Evolutionary conservation across 805 yeast species (phyloP).

Genomic region (Candida vaughaniae): DNA sequence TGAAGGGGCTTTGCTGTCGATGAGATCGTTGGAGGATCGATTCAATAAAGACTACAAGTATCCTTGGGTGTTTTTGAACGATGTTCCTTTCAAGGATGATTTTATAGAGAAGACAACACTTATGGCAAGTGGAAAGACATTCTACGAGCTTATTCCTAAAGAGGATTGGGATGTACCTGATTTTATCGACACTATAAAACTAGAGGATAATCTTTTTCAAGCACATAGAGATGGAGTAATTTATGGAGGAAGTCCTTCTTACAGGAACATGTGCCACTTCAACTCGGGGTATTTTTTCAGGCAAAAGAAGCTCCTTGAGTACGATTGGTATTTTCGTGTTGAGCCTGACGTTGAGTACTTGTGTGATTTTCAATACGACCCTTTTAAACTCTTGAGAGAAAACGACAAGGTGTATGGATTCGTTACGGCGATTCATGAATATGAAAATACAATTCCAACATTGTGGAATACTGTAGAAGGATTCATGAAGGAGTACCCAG

Average conservation of each 20-base stretch:
- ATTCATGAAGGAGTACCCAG: slow-evolving; percentile 46
- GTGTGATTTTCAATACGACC: slow-evolving; percentile 59
- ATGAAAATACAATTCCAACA: slow-evolving; percentile 51
- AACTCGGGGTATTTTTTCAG: slow-evolving; percentile 63
- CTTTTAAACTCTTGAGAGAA: slow-evolving; percentile 42
- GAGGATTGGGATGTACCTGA: slow-evolving; percentile 42
- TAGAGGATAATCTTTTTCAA: slow-evolving; percentile 23
- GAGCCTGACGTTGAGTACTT: slow-evolving; percentile 57
- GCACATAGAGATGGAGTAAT: slow-evolving; percentile 26
- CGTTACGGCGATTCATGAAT: slow-evolving; percentile 49
- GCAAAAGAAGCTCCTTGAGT: slow-evolving; percentile 42
- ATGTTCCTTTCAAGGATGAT: slow-evolving; percentile 40
- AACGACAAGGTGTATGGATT: slow-evolving; percentile 51
- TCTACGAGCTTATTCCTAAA: slow-evolving; percentile 39
- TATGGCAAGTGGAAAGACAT: slow-evolving; percentile 44
- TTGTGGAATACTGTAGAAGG: slow-evolving; percentile 49
- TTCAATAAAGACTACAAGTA: slow-evolving; percentile 39
- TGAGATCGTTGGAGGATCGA: slow-evolving; percentile 44
- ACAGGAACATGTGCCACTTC: slow-evolving; percentile 71
- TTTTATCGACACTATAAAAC: slow-evolving; percentile 28
- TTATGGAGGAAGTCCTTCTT: slow-evolving; percentile 50
- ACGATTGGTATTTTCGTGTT: slow-evolving; percentile 60
- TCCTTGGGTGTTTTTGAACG: slow-evolving; percentile 47
- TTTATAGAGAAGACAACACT: slow-evolving; percentile 42
- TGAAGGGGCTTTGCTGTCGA: slow-evolving; percentile 58